These are phyloP conservation scores for Penicillium tannophilum DNA, from an alignment of 495 filamentous ascomycete genomes.

Conservation along the genomic window DNA sequence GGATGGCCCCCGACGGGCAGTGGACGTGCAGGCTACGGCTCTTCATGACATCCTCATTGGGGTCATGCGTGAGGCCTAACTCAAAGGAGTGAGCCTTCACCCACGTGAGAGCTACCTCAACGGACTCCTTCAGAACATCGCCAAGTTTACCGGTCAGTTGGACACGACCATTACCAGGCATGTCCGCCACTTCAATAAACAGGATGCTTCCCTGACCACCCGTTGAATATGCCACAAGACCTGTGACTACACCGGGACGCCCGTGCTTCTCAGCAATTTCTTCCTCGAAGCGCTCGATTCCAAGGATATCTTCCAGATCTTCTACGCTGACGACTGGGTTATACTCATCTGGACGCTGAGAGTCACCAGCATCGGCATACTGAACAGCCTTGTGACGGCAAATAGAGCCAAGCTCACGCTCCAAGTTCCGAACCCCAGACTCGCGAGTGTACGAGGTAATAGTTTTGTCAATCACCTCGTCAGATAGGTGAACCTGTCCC, in stretches of 20 bases:
- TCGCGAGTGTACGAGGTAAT: slow-evolving; percentile 97
- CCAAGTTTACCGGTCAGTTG: slow-evolving; percentile 99
- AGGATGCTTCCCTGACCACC: slow-evolving; percentile 95
- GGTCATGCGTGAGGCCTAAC: slow-evolving; percentile 77
- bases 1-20: slow-evolving; percentile 91
- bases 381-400: slow-evolving; percentile 95
- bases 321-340: slow-evolving; percentile 70
- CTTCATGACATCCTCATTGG: slow-evolving; percentile 93
- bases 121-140: slow-evolving; percentile 94
- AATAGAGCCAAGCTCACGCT: slow-evolving; percentile 92
- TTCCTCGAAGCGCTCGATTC: slow-evolving; percentile 92
- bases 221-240: slow-evolving; percentile 92
- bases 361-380: slow-evolving; percentile 85
- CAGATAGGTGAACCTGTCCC: slow-evolving; percentile 71
- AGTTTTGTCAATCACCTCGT: slow-evolving; percentile 89
- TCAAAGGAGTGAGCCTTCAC: slow-evolving; percentile 95
- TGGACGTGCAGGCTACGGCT: slow-evolving; percentile 93
- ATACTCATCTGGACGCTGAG: slow-evolving; percentile 68
- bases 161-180: slow-evolving; percentile 90
- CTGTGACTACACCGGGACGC: slow-evolving; percentile 93
- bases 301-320: slow-evolving; percentile 88
- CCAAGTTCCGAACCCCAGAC: slow-evolving; percentile 94
- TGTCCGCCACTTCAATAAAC: slow-evolving; percentile 97
- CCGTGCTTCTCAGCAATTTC: slow-evolving; percentile 89
- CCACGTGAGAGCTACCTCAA: slow-evolving; percentile 94